Conservation (phyloP, 2,329 filamentous ascomycete genomes). For the Raffaelea albimanens region DNA sequence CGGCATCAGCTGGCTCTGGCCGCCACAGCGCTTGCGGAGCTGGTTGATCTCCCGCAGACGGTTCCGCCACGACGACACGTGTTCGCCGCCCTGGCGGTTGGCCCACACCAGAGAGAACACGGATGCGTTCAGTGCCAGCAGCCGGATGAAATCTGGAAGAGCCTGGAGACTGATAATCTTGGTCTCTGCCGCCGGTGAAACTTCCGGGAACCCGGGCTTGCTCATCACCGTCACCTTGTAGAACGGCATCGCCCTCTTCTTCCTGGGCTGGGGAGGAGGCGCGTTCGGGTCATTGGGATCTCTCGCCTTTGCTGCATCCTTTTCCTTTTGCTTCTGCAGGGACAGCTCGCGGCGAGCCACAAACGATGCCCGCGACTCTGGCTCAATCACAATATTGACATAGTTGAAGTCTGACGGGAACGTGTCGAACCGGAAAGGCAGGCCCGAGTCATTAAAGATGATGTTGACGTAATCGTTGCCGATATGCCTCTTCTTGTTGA, state of each 20-base stretch:
- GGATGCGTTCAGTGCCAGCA: slow-evolving; percentile 84
- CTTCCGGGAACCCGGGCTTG: slow-evolving; percentile 79
- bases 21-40: slow-evolving; percentile 58
- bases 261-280: slow-evolving; percentile 8
- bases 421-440: slow-evolving; percentile 79
- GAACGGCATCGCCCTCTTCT: slow-evolving; percentile 37
- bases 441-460: slow-evolving; percentile 93
- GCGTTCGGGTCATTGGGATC: not conserved
- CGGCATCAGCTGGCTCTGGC: slow-evolving; percentile 25
- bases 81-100: slow-evolving; percentile 65
- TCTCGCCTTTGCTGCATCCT: not conserved
- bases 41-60: slow-evolving; percentile 76
- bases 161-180: slow-evolving; percentile 82
- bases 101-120: slow-evolving; percentile 92
- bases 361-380: slow-evolving; percentile 71
- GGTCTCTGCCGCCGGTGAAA: slow-evolving; percentile 79
- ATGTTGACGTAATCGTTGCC: slow-evolving; percentile 98
- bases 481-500: slow-evolving; percentile 86
- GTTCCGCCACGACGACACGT: slow-evolving; percentile 82
- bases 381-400: slow-evolving; percentile 92
- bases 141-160: slow-evolving; percentile 74
- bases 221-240: slow-evolving; percentile 87
- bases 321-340: slow-evolving; percentile 13
- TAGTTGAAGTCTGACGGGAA: slow-evolving; percentile 95
- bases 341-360: slow-evolving; percentile 48